Base-by-base conservation (phyloP, 257 asterid genomes). In the Solanum pinnatisectum region DNA sequence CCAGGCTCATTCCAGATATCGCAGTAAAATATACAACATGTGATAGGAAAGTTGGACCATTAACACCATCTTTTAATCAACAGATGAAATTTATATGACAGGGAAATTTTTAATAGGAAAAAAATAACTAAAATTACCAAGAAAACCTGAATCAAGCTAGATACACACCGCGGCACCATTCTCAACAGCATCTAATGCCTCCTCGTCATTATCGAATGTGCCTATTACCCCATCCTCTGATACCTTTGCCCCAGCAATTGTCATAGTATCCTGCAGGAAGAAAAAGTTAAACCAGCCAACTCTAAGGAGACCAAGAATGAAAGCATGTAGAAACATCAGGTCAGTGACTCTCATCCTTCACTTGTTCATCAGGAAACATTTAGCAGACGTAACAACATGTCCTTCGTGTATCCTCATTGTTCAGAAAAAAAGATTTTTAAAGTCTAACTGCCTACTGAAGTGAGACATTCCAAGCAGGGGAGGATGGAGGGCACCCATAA, bases 111-210 rank as follows among this genome's bases (percentile, higher is more conserved):
- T 46, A 18, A 49, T 1, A 18, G 68, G 32, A 32, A 18, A 82
- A 49, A 82, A 82, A 18, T 16, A 82, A 82, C 68, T 82, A 49
- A 49, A 82, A 49, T 82, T 49, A 82, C 44, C 68, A 32, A 82
- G 88, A 86, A 86, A 86, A 71, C 84, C 84, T 71, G 70, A 72
- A 71, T 56, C 72, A 72, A 76, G 39, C 82, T 35, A 27, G 86
- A 22, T 68, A 91, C 98, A 86, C 89, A 96, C 99, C 93, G 30
- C 98, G 59, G 88, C 98, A 15, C 91, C 94, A 88, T 93, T 94
- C 73, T 88, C 93, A 87, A 90, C 94, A 12, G 98, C 98, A 84
- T 91, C 94, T 89, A 96, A 86, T 52, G 98, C 96, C 91, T 92
- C 93, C 4, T 94, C 94, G 37, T 93, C 95, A 74, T 89, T 90